These are phyloP conservation scores for Syncephalastrum racemosum DNA, from an alignment of 371 early-diverging fungal species.

Conservation along the genomic window DNA sequence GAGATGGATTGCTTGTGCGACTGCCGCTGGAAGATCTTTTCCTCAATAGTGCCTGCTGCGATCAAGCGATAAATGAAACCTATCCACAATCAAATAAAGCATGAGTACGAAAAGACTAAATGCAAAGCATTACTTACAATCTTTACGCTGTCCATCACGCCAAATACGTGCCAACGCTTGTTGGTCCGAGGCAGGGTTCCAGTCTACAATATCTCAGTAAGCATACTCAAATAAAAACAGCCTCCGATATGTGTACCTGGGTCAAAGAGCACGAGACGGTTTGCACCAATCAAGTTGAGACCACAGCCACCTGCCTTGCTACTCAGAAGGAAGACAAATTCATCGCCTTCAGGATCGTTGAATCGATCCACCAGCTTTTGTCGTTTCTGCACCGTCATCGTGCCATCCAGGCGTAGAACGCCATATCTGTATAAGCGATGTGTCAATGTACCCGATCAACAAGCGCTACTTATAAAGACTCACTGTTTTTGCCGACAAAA, in stretches of 20 bases:
- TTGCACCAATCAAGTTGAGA: constrained; percentile 96
- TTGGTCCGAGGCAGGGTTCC: constrained; percentile 83
- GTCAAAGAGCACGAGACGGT: constrained; percentile 92
- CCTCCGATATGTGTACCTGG: constrained; percentile 48
- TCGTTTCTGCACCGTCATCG: constrained; percentile 87
- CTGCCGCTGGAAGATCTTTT: constrained; percentile 97
- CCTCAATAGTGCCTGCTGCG: constrained; percentile 95
- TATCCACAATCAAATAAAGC: constrained; percentile 11
- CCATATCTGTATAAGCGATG: constrained; percentile 54
- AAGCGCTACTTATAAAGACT: constrained; percentile 9
- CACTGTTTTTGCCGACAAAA: constrained; percentile 77
- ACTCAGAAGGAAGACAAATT: constrained; percentile 93
- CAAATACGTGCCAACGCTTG: constrained; percentile 95
- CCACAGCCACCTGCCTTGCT: constrained; percentile 99
- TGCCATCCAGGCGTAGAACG: constrained; percentile 88
- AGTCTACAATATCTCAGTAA: constrained; percentile 38
- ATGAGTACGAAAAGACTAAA: background rate
- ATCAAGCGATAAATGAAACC: constrained; percentile 96
- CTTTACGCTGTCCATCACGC: constrained; percentile 97
- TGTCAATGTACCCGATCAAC: no score
- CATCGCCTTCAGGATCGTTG: constrained; percentile 83
- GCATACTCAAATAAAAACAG: background rate
- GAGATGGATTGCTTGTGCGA: constrained; percentile 87
- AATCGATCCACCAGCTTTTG: constrained; percentile 93
- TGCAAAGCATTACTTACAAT: constrained; percentile 41